Percentiles rank a stretch among this genome's conserved stretches.
phyloP scores from a whole-genome alignment of 2,329 filamentous ascomycete genomes.

The Emericellopsis atlantica region DNA sequence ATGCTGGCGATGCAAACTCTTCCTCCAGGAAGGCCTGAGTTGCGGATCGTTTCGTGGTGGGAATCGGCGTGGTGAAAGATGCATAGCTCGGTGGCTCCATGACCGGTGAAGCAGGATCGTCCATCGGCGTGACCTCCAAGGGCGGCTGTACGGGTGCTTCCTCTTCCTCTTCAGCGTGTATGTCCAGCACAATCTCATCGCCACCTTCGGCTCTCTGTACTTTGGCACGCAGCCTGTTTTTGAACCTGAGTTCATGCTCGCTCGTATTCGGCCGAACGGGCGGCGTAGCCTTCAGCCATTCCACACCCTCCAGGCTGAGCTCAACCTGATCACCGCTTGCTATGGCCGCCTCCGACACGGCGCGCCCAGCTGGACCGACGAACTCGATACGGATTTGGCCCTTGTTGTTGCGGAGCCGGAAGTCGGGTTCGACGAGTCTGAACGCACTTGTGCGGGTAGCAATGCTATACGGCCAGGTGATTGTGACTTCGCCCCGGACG shows the following conservation, averaged over 20 bases:
- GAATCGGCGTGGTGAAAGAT: neutral
- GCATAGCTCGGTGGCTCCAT: neutral
- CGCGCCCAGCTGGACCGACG: constrained; percentile 54
- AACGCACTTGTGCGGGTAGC: constrained; percentile 63
- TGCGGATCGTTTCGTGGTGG: constrained; percentile 19
- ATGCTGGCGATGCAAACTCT: constrained; percentile 68
- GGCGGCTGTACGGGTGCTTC: constrained; percentile 3
- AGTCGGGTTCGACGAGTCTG: constrained; percentile 73
- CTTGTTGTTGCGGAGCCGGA: constrained; percentile 60
- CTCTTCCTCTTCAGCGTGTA: constrained; percentile 25
- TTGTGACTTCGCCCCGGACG: constrained; percentile 63
- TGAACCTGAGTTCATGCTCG: constrained; percentile 47
- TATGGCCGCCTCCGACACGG: constrained; percentile 52
- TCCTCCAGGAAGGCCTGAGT: constrained; percentile 24
- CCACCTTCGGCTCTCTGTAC: constrained; percentile 27
- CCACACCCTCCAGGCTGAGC: constrained; percentile 55
- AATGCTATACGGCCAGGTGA: constrained; percentile 86
- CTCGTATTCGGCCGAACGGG: constrained; percentile 30
- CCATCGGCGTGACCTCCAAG: constrained; percentile 1
- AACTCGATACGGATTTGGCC: constrained; percentile 78
- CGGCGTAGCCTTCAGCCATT: constrained; percentile 43
- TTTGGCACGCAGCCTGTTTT: constrained; percentile 33
- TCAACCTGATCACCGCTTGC: constrained; percentile 68
- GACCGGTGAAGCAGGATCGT: neutral
- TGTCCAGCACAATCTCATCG: constrained; percentile 34